phyloP scores from a whole-genome alignment of 2,329 filamentous ascomycete genomes.

The Alternaria consortialis region DNA sequence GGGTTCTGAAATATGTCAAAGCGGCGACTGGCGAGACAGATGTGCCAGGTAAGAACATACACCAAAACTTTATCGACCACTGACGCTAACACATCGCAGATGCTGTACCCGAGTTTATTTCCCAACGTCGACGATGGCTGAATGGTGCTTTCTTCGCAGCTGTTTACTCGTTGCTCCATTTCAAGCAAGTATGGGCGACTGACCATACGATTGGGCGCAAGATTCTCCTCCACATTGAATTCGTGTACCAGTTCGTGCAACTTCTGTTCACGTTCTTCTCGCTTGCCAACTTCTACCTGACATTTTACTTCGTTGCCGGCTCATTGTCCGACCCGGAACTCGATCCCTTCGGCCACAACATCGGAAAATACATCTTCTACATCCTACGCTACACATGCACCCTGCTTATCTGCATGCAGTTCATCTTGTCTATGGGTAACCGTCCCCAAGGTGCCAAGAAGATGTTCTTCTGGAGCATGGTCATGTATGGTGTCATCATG shows the following conservation, averaged over 20 bases:
- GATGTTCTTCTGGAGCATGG: slow-evolving; percentile 86
- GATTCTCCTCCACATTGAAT: slow-evolving; percentile 91
- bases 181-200: slow-evolving; percentile 89
- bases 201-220: slow-evolving; percentile 92
- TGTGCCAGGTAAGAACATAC: slow-evolving; percentile 79
- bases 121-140: slow-evolving; percentile 93
- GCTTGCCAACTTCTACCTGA: slow-evolving; percentile 97
- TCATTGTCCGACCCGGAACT: slow-evolving; percentile 80
- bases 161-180: slow-evolving; percentile 96
- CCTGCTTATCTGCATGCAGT: slow-evolving; percentile 90
- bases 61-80: neutral
- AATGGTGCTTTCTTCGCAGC: slow-evolving; percentile 99
- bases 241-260: slow-evolving; percentile 92
- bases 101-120: slow-evolving; percentile 94
- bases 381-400: slow-evolving; percentile 86
- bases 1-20: slow-evolving; percentile 98
- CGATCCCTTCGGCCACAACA: slow-evolving; percentile 90
- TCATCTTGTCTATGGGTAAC: slow-evolving; percentile 96
- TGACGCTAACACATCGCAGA: slow-evolving; percentile 61
- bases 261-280: slow-evolving; percentile 98
- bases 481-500: slow-evolving; percentile 95
- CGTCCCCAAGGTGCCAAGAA: slow-evolving; percentile 93
- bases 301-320: slow-evolving; percentile 97
- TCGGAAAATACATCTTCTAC: slow-evolving; percentile 85
- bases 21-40: slow-evolving; percentile 96